Conservation (phyloP, 2,329 filamentous ascomycete species). For the Sclerotinia borealis region DNA sequence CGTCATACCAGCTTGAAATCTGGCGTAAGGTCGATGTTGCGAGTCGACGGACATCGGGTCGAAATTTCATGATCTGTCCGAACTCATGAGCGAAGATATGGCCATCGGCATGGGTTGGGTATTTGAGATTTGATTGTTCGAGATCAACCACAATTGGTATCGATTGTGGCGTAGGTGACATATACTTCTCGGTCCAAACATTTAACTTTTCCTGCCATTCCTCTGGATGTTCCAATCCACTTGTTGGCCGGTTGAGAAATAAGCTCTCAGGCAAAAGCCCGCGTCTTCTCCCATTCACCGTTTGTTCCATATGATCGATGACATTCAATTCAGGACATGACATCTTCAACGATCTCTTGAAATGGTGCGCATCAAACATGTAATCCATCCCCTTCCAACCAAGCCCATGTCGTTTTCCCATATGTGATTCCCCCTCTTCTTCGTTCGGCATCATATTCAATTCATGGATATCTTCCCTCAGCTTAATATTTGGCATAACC, state of each 20-base stretch:
- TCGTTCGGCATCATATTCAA: conserved; percentile 11
- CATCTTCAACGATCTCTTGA: conserved; percentile 22
- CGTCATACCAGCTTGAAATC: conserved; percentile 12
- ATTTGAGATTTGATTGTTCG: conserved; percentile 22
- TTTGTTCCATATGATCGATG: conserved; percentile 21
- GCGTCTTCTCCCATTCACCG: conserved; percentile 16
- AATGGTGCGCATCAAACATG: conserved; percentile 28
- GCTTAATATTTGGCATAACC: conserved; percentile 35
- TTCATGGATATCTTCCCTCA: conserved; percentile 32
- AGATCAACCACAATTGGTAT: conserved; percentile 26
- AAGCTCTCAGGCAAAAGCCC: conserved; percentile 25
- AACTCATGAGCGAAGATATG: conserved; percentile 23
- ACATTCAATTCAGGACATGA: conserved; percentile 27
- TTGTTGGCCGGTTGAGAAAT: conserved; percentile 17
- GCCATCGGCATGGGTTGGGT: conserved; percentile 23
- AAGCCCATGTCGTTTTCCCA: conserved; percentile 21
- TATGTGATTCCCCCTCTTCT: conserved; percentile 12
- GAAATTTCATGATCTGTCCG: conserved; percentile 24
- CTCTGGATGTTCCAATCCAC: conserved; percentile 22
- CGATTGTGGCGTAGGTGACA: conserved; percentile 15
- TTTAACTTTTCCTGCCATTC: conserved; percentile 24
- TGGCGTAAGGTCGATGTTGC: conserved; percentile 21
- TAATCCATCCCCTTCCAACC: conserved; percentile 29
- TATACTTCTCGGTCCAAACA: conserved; percentile 23
- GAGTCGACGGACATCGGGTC: conserved; percentile 20